Evolutionary conservation across 352 stramenopile species (phyloP).

Genomic region (Phytophthora crassamura): DNA sequence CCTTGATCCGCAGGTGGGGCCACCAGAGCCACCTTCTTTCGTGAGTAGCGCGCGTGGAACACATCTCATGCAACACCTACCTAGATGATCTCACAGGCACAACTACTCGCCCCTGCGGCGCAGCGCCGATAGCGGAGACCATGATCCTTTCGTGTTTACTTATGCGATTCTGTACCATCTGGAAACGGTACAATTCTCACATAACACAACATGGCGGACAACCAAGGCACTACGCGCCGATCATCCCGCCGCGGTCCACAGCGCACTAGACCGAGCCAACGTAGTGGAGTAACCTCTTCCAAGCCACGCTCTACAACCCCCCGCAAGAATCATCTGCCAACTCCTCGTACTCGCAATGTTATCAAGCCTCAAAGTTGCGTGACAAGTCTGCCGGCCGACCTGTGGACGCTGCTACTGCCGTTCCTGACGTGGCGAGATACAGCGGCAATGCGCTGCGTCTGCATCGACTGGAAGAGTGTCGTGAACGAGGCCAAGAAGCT

Average conservation of each 20-base stretch:
- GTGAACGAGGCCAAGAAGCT: conserved; percentile 28
- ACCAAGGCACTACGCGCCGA: conserved; percentile 9
- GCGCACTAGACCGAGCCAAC: conserved; percentile 7
- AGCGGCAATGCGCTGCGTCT: conserved; percentile 40
- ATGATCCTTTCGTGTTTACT: neutral
- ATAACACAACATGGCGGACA: conserved; percentile 16
- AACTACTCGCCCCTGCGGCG: neutral
- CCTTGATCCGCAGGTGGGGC: neutral
- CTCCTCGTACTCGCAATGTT: conserved; percentile 17
- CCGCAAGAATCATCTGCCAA: conserved; percentile 6
- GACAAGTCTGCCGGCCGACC: conserved; percentile 45
- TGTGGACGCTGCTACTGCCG: conserved; percentile 49
- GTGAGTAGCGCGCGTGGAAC: conserved; percentile 10
- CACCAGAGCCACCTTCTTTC: neutral
- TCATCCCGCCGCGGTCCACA: conserved; percentile 3
- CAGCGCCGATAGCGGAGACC: neutral
- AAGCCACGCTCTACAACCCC: conserved; percentile 7
- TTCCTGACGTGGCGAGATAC: conserved; percentile 63
- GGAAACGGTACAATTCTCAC: conserved; percentile 8
- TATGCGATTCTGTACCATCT: neutral
- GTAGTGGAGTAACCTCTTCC: neutral
- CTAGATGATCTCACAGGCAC: conserved; percentile 13
- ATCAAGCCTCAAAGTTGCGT: conserved; percentile 18
- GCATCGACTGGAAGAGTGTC: conserved; percentile 28
- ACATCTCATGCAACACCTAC: neutral